Evolutionary conservation across 2,329 filamentous ascomycete species (phyloP), one percentile per base, ranked within the genome.

Genomic region (Gliomastix tumulicola): DNA sequence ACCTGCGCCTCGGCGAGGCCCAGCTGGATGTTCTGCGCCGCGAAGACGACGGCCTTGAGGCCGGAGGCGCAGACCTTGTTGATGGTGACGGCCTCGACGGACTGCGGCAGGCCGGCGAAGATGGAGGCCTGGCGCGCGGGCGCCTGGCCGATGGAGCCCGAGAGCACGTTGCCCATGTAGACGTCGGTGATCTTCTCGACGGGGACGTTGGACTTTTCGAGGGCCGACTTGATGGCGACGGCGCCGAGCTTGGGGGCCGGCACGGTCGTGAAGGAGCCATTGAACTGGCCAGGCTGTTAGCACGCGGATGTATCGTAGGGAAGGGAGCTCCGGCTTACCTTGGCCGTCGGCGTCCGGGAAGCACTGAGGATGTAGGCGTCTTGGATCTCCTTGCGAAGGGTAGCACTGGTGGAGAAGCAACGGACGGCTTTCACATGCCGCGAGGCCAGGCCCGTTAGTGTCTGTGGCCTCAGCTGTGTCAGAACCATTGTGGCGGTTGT

Each of bases 41-140:
- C 92, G 31, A 97, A 75, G 17, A 76, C 80, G 5, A 97, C 88
- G 2, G 92, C 85, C 62, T 98, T 98, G 46, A 98, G 70, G 6
- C 92, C 92, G 0, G 89, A 96, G 5, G 92, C 84, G 68, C 92
- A 98, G 41, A 98, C 92, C 66, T 98, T 98, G 73, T 98, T 98
- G 62, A 98, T 82, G 13, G 92, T 97, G 35, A 84, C 82, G 23
- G 89, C 84, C 65, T 98, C 92, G 39, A 94, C 75, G 7, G 73
- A 78, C n/a, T 79, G 68, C 9, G 88, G 74, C 5, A 97, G 76
- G 3, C 89, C 89, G 5, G 92, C 88, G 54, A 94, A 90, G 41
- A 97, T 84, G 46, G 79, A 69, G 10, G 92, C 92, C 66, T 98
- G 92, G 34, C 92, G 80, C 17, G 92, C 90, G 3, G 92, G 92